Evolutionary conservation across 2,329 filamentous ascomycete species (phyloP), one percentile per base, ranked within the genome.

Genomic region (Neonectria faginata): DNA sequence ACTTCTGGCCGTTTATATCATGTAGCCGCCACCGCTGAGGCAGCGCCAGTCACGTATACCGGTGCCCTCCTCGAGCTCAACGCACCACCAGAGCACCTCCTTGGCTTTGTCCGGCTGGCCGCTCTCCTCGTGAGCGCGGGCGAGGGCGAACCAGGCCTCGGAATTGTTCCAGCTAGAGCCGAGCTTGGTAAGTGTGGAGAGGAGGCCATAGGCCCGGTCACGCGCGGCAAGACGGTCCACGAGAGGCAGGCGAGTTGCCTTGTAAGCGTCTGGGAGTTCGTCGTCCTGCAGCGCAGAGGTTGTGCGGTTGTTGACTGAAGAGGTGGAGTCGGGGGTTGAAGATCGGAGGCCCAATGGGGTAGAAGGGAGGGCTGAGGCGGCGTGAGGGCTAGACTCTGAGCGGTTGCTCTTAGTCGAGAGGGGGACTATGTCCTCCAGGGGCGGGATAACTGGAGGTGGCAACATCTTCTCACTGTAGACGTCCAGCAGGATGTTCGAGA

Each of bases 11-110:
- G 39, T 25, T 62, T 72, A 80, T 36, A 81, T 70, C 44, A 92
- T 86, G 79, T 92, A 92, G 20, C 91, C 86, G 20, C 89, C 88
- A 54, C 84, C 84, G 3, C 87, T 89, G 29, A 93, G 85, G 69
- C 86, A 89, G 31, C 84, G 86, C 96, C 95, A 98, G 63, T 88
- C 86, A 62, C 96, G 88, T 52, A 97, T 86, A 0, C 91, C 93
- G 68, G 88, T 89, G 8, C 88, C 89, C 76, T 99, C 95, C 77
- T 98, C 96, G 31, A 99, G 84, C 79, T 97, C 94, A 12, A 99
- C 92, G 73, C 94, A 97, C 94, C 95, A 98, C 96, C 96, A 98
- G 7, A 98, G 85, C 50, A 94, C 93, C 71, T 96, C 92, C 81
- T 94, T 97, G 14, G 96, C 92, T 82, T 95, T 97, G 41, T 96